Base-by-base conservation (phyloP, 73 alveolate species). In the Blepharisma japonicum region DNA sequence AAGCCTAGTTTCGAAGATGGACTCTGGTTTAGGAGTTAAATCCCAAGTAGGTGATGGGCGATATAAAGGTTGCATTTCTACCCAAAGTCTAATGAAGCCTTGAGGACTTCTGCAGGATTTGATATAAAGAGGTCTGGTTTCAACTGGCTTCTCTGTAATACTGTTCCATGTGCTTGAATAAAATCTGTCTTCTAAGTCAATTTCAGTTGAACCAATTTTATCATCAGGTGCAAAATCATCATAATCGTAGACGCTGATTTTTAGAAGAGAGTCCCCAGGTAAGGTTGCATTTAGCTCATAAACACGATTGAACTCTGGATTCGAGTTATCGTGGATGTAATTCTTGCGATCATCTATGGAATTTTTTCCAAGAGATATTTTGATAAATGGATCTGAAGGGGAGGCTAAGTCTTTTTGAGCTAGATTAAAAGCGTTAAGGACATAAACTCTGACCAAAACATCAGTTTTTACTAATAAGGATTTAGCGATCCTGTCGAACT, bases 141-240 rank as follows among this genome's bases (percentile, higher is more conserved):
- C 99, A 67, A 96, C 89, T 54, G 99, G 99, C 68, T 94, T 88
- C 79, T 94, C 70, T 72, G 86, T 82, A 45, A 95, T 51, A 56
- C 90, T 54, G 71, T 92, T 89, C 98, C 98, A 96, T 81, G 94
- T 94, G 8, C 88, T 83, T 49, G 92, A 82, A 79, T 89, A 96
- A 91, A 79, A 96, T 86, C 99, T 89, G 85, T 96, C 99, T 81
- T 96, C 99, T 47, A 96, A 83, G 79, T 96, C 99, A 21, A 96
- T 84, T 45, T 84, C 56, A 21, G 99, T 94, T n/a, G 83, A 80
- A 6, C 99, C 99, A 32, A 97, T 93, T 67, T 90, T 76, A 68
- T 96, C 98, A 83, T 96, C 99, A 18, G 96, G 91, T 76, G 92
- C 88, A 50, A 97, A 71, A 55, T 94, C 97, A 89, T 97, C 97